Percentiles rank a stretch among this genome's conserved stretches.
phyloP scores from a whole-genome alignment of 2,329 filamentous ascomycete genomes.

The Amauroascus niger region DNA sequence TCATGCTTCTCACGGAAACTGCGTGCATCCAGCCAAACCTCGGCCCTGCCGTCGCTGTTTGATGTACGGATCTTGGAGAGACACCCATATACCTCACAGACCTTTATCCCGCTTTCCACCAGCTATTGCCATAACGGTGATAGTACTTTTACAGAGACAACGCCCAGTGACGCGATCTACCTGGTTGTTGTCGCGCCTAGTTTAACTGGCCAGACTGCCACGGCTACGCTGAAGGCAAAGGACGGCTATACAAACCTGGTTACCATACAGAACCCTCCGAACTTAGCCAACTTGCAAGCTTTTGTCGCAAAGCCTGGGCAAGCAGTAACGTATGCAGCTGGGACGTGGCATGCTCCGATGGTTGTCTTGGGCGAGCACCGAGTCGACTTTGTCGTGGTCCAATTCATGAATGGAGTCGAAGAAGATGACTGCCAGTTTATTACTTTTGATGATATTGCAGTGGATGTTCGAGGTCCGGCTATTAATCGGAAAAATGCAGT shows the following conservation, averaged over 20 bases:
- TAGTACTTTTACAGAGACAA: neutral
- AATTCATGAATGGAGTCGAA: constrained; percentile 74
- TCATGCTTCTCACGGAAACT: constrained; percentile 62
- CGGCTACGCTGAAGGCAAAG: constrained; percentile 23
- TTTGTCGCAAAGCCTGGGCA: constrained; percentile 70
- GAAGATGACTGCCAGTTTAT: constrained; percentile 85
- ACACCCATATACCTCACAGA: constrained; percentile 90
- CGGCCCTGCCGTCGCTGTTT: constrained; percentile 39
- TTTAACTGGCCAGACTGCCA: constrained; percentile 39
- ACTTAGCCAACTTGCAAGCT: constrained; percentile 58
- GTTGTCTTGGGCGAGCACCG: constrained; percentile 62
- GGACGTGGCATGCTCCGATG: constrained; percentile 97
- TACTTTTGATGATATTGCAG: constrained; percentile 28
- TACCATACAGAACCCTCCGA: constrained; percentile 50
- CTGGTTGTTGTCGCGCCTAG: constrained; percentile 84
- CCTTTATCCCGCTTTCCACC: constrained; percentile 64
- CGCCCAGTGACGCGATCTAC: constrained; percentile 41
- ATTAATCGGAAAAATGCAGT: neutral
- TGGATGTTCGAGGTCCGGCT: neutral
- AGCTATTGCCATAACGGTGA: constrained; percentile 33
- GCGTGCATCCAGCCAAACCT: constrained; percentile 22
- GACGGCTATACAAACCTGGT: constrained; percentile 15
- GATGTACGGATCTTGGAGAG: constrained; percentile 68
- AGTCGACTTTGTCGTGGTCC: constrained; percentile 80
- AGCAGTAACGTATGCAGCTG: constrained; percentile 83